These are phyloP conservation scores for Castanospermum australe DNA, from an alignment of 306 rosid genomes.

Conservation along the genomic window DNA sequence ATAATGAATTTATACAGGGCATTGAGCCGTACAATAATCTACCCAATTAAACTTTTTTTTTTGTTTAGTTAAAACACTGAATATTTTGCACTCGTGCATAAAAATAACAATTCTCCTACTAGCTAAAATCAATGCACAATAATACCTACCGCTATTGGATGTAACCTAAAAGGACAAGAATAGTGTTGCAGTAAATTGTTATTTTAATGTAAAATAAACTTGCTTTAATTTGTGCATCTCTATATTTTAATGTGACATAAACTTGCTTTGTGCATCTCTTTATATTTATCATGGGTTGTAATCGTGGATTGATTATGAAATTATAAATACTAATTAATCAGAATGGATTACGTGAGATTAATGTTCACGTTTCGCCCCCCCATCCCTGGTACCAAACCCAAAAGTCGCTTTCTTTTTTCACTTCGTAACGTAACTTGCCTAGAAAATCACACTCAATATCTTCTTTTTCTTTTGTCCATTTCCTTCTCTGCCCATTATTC, in stretches of 20 bases:
- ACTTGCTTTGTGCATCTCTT: neutral
- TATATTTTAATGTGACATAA: neutral
- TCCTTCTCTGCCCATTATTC: too few species aligned
- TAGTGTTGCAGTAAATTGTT: neutral
- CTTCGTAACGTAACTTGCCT: neutral
- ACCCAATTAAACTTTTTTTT: neutral
- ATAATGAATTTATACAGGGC: too few species aligned
- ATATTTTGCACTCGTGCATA: too few species aligned
- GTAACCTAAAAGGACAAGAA: neutral
- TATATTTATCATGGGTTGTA: too few species aligned
- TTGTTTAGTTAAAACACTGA: too few species aligned
- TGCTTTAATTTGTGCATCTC: neutral
- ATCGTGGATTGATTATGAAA: neutral
- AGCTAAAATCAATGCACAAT: neutral
- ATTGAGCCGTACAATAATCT: too few species aligned
- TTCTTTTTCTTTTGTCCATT: neutral
- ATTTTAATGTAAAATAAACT: neutral
- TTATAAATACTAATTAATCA: neutral
- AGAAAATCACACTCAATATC: neutral
- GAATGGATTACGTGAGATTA: constrained; percentile 33
- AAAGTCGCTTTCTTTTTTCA: constrained; percentile 3
- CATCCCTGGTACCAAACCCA: neutral
- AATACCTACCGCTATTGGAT: neutral
- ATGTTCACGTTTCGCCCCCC: constrained; percentile 35
- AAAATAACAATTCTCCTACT: neutral